phyloP scores from a whole-genome alignment of 2,329 filamentous ascomycete species.

The Domatiomyces catenatus region DNA sequence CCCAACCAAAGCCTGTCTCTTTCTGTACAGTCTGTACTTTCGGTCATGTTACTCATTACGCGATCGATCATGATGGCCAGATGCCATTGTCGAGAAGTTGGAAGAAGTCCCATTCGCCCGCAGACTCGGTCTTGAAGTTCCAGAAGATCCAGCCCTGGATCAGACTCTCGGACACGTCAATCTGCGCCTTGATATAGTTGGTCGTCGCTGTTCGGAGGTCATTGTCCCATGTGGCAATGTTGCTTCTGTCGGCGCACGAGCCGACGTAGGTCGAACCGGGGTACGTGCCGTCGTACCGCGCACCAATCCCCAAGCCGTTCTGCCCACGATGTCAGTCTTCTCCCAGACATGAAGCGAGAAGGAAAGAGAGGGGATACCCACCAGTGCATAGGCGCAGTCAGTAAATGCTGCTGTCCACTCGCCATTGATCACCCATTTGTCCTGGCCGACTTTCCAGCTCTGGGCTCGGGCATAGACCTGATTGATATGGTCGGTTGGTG shows the following conservation, averaged over 20 bases:
- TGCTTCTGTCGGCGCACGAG: conserved; percentile 38
- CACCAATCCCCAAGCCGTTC: conserved; percentile 43
- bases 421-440: conserved; percentile 54
- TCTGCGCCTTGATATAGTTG: conserved; percentile 32
- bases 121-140: conserved; percentile 36
- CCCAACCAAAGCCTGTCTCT: background rate
- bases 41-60: background rate
- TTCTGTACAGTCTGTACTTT: background rate
- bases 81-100: conserved; percentile 28
- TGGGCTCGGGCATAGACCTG: conserved; percentile 40
- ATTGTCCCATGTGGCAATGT: conserved; percentile 32
- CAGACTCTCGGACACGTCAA: conserved; percentile 30
- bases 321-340: conserved; percentile 11
- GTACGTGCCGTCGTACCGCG: conserved; percentile 27
- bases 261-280: conserved; percentile 33
- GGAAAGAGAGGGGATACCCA: background rate
- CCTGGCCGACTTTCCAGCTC: conserved; percentile 34
- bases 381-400: conserved; percentile 36
- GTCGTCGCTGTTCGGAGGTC: conserved; percentile 25
- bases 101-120: conserved; percentile 35
- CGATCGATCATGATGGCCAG: conserved; percentile 18
- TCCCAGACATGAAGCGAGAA: background rate
- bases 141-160: conserved; percentile 33
- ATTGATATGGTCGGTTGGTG: conserved; percentile 38
- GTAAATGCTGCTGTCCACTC: conserved; percentile 57